These are phyloP conservation scores for Orbilia ellipsospora DNA, from an alignment of 2,329 filamentous ascomycete genomes.

Conservation along the genomic window DNA sequence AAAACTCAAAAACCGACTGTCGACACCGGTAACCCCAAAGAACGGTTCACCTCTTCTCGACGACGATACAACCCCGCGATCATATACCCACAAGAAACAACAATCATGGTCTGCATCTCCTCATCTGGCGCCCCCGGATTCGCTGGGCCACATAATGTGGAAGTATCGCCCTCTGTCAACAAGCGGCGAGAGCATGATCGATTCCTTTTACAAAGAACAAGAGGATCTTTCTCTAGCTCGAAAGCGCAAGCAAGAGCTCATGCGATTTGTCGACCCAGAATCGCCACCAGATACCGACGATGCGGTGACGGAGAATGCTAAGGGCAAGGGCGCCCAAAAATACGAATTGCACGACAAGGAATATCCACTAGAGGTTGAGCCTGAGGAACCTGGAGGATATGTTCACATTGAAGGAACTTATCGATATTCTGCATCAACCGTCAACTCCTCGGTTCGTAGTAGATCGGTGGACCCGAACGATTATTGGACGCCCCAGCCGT, in stretches of 20 bases:
- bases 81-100: constrained; percentile 49
- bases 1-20: constrained; percentile 54
- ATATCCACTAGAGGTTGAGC: constrained; percentile 27
- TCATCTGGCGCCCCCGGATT: constrained; percentile 45
- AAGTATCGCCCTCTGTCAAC: constrained; percentile 47
- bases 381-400: constrained; percentile 39
- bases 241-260: constrained; percentile 45
- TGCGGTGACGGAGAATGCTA: constrained; percentile 16
- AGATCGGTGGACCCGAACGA: constrained; percentile 54
- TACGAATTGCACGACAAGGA: constrained; percentile 53
- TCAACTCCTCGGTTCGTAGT: constrained; percentile 50
- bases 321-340: constrained; percentile 28
- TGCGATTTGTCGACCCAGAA: constrained; percentile 51
- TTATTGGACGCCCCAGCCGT: constrained; percentile 53
- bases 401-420: constrained; percentile 51
- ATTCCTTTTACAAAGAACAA: constrained; percentile 49
- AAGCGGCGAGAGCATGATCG: constrained; percentile 52
- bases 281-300: constrained; percentile 40
- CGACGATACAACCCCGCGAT: constrained; percentile 33
- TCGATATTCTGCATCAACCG: constrained; percentile 46
- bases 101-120: constrained; percentile 52
- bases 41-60: constrained; percentile 44
- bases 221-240: constrained; percentile 40
- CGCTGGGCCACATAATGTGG: constrained; percentile 51
- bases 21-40: constrained; percentile 46